Base-by-base conservation (phyloP, 2,329 filamentous ascomycete genomes). In the Pleomassaria siparia region DNA sequence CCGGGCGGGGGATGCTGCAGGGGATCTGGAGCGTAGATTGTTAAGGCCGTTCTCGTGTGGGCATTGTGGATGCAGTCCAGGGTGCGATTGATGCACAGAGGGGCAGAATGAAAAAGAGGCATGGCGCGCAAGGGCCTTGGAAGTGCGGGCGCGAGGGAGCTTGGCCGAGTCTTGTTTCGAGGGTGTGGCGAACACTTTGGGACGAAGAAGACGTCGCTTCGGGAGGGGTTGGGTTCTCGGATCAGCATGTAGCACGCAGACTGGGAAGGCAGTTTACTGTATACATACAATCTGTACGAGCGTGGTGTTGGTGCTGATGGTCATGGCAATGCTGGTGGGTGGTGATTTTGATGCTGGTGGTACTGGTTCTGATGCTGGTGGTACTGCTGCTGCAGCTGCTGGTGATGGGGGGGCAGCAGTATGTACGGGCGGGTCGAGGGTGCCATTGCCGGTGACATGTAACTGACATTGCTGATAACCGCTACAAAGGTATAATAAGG, bases 111-210 rank as follows among this genome's bases (percentile, higher is more conserved):
- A 25, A 47, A 18, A 30, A 13, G 21, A 6, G 49, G 49, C 22
- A 45, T 41, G 40, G 44, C 24, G 40, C 40, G 35, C 26, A 29
- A 22, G 26, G 41, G 22, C 33, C 16, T 41, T n/a, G 24, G n/a
- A 8, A 35, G 35, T 36, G 42, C 24, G 21, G 22, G 10, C n/a
- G n/a, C 15, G 33, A 36, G 15, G 51, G 57, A 60, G 60, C 62
- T 65, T 66, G 62, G 61, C 60, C 29, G 44, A 51, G 41, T 57
- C 58, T 61, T 59, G 53, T 49, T 49, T 44, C 40, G 45, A 6
- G 22, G 47, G 51, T 21, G 41, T 42, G 40, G 40, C 47, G 26
- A 51, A 55, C 40, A 39, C 37, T 36, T 36, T 47, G 47, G 51
- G 50, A 40, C 50, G 26, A 24, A 24, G 35, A 9, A 24, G 18